A percentile compares a stretch with the other conserved stretches of the same genome.
phyloP scores from a whole-genome alignment of 2,329 filamentous ascomycete species.

The Cytospora mali region DNA sequence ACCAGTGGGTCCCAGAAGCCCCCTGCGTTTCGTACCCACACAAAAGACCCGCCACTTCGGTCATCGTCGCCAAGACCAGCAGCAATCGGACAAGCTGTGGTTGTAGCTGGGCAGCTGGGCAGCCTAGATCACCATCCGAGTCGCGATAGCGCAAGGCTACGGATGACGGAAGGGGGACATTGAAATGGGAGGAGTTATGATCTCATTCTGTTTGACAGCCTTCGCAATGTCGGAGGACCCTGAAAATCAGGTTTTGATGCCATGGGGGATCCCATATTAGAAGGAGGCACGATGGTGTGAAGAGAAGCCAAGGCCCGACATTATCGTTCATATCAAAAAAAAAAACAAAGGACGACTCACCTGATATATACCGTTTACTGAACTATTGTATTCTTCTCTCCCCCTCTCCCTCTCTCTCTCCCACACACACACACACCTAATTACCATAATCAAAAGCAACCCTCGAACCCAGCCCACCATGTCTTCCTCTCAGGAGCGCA shows the following conservation, averaged over 20 bases:
- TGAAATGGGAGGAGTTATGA: slow-evolving; percentile 22
- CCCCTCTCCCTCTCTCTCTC: slow-evolving; percentile 5
- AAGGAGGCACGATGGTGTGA: not conserved
- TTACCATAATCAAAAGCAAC: slow-evolving; percentile 28
- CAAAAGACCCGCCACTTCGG: slow-evolving; percentile 18
- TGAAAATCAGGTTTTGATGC: slow-evolving; percentile 27
- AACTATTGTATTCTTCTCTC: too few species aligned
- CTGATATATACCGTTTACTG: not conserved
- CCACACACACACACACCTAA: slow-evolving; percentile 5
- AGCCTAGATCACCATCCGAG: slow-evolving; percentile 13
- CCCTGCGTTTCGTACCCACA: slow-evolving; percentile 13
- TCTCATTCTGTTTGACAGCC: slow-evolving; percentile 23
- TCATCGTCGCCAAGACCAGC: slow-evolving; percentile 19
- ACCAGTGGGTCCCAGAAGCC: slow-evolving; percentile 11
- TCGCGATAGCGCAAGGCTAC: slow-evolving; percentile 1
- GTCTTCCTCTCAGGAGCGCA: slow-evolving; percentile 40
- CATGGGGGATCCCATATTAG: slow-evolving; percentile 11
- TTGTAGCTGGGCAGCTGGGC: too few species aligned
- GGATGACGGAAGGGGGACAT: slow-evolving; percentile 19
- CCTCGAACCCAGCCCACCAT: slow-evolving; percentile 28
- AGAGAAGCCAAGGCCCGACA: not conserved
- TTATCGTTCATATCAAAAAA: slow-evolving; percentile 2
- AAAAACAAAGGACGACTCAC: slow-evolving; percentile 8
- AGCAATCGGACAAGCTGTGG: slow-evolving; percentile 19
- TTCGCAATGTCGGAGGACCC: not conserved